Conservation (phyloP, 768 basidiomycete species). For the Suillus hirtellus region DNA sequence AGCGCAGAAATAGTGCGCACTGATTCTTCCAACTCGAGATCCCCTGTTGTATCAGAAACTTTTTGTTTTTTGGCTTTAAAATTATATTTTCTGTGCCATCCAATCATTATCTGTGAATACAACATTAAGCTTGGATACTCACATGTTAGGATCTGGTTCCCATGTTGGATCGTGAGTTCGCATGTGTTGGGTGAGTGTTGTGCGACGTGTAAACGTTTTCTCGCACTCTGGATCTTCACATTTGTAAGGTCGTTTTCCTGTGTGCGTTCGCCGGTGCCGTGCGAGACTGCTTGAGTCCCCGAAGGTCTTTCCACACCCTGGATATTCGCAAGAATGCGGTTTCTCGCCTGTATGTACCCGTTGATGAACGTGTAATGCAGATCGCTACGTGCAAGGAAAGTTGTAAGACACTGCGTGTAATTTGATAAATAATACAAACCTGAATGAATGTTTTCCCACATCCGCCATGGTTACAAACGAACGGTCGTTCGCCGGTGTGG, state of each 20-base stretch:
- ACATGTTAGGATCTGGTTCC: slow-evolving; percentile 85
- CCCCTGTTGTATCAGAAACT: slow-evolving; percentile 51
- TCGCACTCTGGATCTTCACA: slow-evolving; percentile 82
- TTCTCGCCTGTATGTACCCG: slow-evolving; percentile 94
- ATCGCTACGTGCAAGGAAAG: slow-evolving; percentile 53
- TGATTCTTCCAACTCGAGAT: slow-evolving; percentile 67
- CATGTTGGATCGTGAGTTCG: slow-evolving; percentile 82
- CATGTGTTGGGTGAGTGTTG: slow-evolving; percentile 86
- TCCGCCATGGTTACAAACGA: slow-evolving; percentile 65
- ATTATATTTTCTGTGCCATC: slow-evolving; percentile 60
- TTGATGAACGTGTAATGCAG: slow-evolving; percentile 84
- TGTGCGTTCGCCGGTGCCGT: slow-evolving; percentile 87
- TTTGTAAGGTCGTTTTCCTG: slow-evolving; percentile 83
- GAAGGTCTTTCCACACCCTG: slow-evolving; percentile 84
- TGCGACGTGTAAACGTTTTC: slow-evolving; percentile 86
- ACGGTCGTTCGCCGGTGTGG: slow-evolving; percentile 89
- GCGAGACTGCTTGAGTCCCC: slow-evolving; percentile 91
- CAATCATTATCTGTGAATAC: slow-evolving; percentile 22
- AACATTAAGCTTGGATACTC: slow-evolving; percentile 30
- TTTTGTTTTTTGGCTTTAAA: slow-evolving; percentile 73
- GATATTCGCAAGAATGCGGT: slow-evolving; percentile 89
- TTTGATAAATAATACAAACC: slow-evolving; percentile 41
- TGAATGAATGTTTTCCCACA: slow-evolving; percentile 94
- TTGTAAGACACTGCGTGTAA: slow-evolving; percentile 14
- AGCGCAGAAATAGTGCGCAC: slow-evolving; percentile 75